Evolutionary conservation across 2,329 filamentous ascomycete species (phyloP).

Genomic region (Grosmannia serpens): DNA sequence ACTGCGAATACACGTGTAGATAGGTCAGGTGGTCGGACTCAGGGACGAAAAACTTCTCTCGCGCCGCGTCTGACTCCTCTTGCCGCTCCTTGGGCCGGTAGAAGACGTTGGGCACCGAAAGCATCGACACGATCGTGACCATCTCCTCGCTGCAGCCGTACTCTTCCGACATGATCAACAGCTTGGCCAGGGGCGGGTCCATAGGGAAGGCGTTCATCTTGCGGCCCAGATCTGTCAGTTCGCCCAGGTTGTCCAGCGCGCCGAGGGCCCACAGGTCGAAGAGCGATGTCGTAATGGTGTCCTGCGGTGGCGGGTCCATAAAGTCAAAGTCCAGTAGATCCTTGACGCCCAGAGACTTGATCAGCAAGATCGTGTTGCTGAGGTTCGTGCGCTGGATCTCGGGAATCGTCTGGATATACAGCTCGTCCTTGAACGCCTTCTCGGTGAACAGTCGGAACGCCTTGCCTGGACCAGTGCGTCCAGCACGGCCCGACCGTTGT

Average conservation of each 20-base stretch:
- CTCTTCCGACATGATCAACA: slow-evolving; percentile 80
- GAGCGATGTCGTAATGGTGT: slow-evolving; percentile 92
- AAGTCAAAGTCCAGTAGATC: slow-evolving; percentile 96
- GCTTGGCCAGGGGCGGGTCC: slow-evolving; percentile 90
- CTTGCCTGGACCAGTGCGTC: slow-evolving; percentile 88
- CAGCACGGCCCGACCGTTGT: slow-evolving; percentile 86
- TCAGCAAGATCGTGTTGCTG: slow-evolving; percentile 82
- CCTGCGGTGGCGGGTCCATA: slow-evolving; percentile 96
- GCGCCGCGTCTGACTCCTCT: slow-evolving; percentile 88
- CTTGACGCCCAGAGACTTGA: slow-evolving; percentile 90
- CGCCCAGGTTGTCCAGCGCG: slow-evolving; percentile 84
- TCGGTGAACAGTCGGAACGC: slow-evolving; percentile 92
- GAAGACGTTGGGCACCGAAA: slow-evolving; percentile 92
- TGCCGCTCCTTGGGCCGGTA: slow-evolving; percentile 94
- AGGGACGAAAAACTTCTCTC: slow-evolving; percentile 97
- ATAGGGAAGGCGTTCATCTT: slow-evolving; percentile 98
- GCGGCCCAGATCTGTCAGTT: slow-evolving; percentile 73
- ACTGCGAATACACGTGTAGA: slow-evolving; percentile 90
- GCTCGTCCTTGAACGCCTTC: slow-evolving; percentile 85
- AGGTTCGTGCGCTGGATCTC: slow-evolving; percentile 97
- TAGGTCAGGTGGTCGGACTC: slow-evolving; percentile 95
- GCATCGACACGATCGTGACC: slow-evolving; percentile 96
- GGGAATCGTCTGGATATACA: slow-evolving; percentile 93
- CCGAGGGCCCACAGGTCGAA: slow-evolving; percentile 97
- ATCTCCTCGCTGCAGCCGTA: slow-evolving; percentile 96